Conservation (phyloP, 208 protist genomes). For the Polymyxa betae region DNA sequence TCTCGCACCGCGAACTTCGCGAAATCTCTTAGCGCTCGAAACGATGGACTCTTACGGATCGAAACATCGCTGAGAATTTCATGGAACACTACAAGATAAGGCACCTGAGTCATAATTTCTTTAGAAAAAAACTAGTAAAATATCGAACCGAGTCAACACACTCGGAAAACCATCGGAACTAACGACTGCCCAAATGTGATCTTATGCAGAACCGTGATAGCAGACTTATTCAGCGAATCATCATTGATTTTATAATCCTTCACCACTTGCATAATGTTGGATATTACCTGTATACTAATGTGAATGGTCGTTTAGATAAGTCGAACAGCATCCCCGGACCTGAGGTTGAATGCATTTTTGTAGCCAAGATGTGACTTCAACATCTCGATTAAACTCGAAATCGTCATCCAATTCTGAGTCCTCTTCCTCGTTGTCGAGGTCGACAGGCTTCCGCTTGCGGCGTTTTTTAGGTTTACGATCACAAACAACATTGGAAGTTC, state of each 20-base stretch:
- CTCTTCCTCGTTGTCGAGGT: not conserved
- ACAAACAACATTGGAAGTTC: not conserved
- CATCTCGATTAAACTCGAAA: not conserved
- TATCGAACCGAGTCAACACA: not conserved
- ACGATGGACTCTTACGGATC: not conserved
- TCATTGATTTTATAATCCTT: not conserved
- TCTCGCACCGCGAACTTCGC: not conserved
- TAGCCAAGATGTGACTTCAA: not conserved
- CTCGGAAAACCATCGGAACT: not conserved
- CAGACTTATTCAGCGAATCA: not conserved
- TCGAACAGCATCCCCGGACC: not conserved
- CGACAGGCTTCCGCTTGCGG: not conserved
- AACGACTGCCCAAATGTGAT: not conserved
- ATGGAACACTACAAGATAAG: not conserved
- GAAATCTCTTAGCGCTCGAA: not conserved
- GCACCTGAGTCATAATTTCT: not conserved
- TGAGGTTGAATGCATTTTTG: not conserved
- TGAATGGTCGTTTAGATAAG: not conserved
- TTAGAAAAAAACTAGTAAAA: not conserved
- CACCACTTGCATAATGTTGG: not conserved
- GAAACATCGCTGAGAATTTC: not conserved
- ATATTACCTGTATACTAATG: not conserved
- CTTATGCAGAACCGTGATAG: not conserved
- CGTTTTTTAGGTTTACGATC: not conserved
- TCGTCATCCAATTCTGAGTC: not conserved